phyloP scores from a whole-genome alignment of 2,329 filamentous ascomycete species.

The Magnaporthiopsis incrustans region DNA sequence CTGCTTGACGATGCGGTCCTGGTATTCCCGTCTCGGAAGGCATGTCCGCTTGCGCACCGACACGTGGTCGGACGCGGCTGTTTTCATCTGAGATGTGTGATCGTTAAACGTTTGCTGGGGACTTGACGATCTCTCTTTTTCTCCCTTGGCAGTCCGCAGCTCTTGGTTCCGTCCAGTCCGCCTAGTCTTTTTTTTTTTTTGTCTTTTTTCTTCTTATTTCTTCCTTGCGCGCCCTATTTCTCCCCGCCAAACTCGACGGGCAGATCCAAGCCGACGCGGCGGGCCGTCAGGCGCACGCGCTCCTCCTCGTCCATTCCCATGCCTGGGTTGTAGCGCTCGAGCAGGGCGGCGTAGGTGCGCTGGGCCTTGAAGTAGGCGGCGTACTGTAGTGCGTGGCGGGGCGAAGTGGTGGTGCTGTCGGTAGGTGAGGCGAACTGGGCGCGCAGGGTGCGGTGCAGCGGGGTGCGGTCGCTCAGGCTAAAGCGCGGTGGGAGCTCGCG shows the following conservation, averaged over 20 bases:
- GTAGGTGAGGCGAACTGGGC: slow-evolving; percentile 41
- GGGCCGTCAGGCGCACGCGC: slow-evolving; percentile 71
- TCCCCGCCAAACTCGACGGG: slow-evolving; percentile 49
- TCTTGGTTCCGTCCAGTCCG: no score
- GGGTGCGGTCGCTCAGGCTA: slow-evolving; percentile 49
- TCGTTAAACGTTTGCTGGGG: no score
- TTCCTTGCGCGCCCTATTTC: not conserved
- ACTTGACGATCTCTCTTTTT: no score
- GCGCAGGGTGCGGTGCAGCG: slow-evolving; percentile 63
- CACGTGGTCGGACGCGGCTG: no score
- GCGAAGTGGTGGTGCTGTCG: slow-evolving; percentile 7
- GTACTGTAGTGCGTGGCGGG: slow-evolving; percentile 61
- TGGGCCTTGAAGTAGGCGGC: slow-evolving; percentile 79
- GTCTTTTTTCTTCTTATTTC: not conserved
- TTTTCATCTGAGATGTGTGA: no score
- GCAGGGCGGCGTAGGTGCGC: slow-evolving; percentile 67
- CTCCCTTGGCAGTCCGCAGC: no score
- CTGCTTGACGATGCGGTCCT: no score
- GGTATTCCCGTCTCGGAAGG: no score
- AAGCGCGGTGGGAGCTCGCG: slow-evolving; percentile 76
- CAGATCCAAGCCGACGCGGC: slow-evolving; percentile 84
- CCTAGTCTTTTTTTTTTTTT: no score
- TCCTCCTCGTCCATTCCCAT: slow-evolving; percentile 84
- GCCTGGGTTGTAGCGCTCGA: slow-evolving; percentile 91
- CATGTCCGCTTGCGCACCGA: no score